phyloP scores from a whole-genome alignment of 345 rosid species.

The Sapria himalayana region DNA sequence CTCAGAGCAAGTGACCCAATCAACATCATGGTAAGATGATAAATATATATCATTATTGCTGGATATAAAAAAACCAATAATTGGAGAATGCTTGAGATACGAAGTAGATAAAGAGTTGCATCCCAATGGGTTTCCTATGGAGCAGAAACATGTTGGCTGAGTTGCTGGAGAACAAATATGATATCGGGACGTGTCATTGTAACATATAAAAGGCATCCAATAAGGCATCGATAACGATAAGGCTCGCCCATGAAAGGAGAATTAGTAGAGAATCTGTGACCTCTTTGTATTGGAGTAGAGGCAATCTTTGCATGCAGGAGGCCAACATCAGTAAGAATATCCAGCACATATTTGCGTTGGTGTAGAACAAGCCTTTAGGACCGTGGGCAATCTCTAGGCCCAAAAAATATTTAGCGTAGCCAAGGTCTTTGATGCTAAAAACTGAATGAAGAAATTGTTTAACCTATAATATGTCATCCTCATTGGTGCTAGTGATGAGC shows the following conservation, averaged over 20 bases:
- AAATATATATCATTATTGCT: background rate
- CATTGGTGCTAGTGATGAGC: background rate
- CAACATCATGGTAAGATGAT: background rate
- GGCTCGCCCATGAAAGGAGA: background rate
- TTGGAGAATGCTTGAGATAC: background rate
- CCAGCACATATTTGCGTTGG: constrained; percentile 1
- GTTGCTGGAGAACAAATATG: background rate
- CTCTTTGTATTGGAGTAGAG: background rate
- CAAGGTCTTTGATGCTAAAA: constrained; percentile 5
- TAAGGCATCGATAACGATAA: background rate
- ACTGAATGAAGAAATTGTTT: background rate
- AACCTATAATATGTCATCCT: background rate
- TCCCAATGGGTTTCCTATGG: background rate
- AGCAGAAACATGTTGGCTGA: constrained; percentile 1
- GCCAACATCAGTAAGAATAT: background rate
- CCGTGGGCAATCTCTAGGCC: background rate
- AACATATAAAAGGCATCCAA: constrained; percentile 3
- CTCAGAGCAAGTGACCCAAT: constrained; percentile 3
- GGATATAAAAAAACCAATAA: background rate
- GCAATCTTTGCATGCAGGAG: background rate
- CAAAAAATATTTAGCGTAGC: constrained; percentile 2
- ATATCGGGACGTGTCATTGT: constrained; percentile 7
- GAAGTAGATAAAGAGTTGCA: background rate
- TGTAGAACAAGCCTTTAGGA: background rate
- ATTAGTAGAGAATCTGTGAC: background rate